phyloP scores from a whole-genome alignment of 306 rosid genomes.

The Cicer cuneatum region DNA sequence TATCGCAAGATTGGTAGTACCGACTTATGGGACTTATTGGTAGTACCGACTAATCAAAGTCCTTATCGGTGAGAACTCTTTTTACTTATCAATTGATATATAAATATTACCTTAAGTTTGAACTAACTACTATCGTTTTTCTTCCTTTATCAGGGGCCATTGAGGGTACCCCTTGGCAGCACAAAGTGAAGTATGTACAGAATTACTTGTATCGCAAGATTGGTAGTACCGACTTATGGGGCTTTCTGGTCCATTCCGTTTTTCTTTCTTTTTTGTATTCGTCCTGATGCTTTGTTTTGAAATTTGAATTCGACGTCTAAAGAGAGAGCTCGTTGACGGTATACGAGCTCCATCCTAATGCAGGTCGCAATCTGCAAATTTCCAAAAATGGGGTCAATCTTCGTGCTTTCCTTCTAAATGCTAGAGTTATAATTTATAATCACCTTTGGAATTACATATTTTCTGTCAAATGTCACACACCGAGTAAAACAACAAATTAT shows the following conservation, averaged over 20 bases:
- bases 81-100: constrained; percentile 21
- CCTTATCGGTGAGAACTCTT: constrained; percentile 61
- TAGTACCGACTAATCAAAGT: constrained; percentile 52
- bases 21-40: too few relatives aligned
- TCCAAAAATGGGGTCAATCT: neutral
- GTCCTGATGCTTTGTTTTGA: constrained; percentile 32
- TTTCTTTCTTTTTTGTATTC: constrained; percentile 44
- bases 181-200: constrained; percentile 41
- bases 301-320: neutral
- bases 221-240: constrained; percentile 29
- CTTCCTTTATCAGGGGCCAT: constrained; percentile 29
- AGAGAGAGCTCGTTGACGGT: neutral
- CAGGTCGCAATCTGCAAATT: constrained; percentile 15
- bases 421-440: neutral
- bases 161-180: constrained; percentile 40
- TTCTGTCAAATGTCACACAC: neutral
- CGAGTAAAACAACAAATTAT: neutral
- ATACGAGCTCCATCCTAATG: constrained; percentile 6
- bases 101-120: constrained; percentile 33
- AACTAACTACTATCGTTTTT: constrained; percentile 1
- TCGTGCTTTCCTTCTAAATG: neutral
- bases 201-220: constrained; percentile 42
- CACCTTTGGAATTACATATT: neutral
- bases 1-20: constrained; percentile 37
- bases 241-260: constrained; percentile 42